Evolutionary conservation across 164 flowering plant genomes (phyloP).

Genomic region (Umbellularia californica): DNA sequence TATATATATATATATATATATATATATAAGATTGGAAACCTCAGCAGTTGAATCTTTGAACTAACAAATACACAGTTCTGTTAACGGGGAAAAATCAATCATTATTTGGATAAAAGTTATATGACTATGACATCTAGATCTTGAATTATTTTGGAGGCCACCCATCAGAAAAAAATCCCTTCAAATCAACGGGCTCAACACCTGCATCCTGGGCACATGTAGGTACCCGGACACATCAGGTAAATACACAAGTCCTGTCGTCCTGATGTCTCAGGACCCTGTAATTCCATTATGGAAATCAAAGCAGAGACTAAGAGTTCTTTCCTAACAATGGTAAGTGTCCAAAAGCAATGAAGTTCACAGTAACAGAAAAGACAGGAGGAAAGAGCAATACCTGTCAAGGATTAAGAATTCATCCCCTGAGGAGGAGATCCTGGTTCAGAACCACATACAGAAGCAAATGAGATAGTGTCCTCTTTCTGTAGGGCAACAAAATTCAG

Average conservation of each 20-base stretch:
- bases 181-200: not conserved
- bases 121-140: too few relatives aligned
- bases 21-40: too few relatives aligned
- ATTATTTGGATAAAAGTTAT: too few relatives aligned
- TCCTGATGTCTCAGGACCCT: not conserved
- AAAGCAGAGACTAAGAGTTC: not conserved
- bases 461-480: constrained; percentile 82
- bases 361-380: too few relatives aligned
- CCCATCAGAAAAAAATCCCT: not conserved
- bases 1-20: too few relatives aligned
- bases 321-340: not conserved
- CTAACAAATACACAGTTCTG: not conserved
- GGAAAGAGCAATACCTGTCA: not conserved
- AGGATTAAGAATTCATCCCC: constrained; percentile 16
- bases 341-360: not conserved
- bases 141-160: too few relatives aligned
- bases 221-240: not conserved
- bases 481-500: constrained; percentile 69
- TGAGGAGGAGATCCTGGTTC: constrained; percentile 77
- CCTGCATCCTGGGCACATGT: not conserved
- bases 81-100: too few relatives aligned
- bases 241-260: not conserved
- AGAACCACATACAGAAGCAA: constrained; percentile 69
- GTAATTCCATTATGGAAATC: not conserved
- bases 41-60: not conserved